Evolutionary conservation across 495 filamentous ascomycete genomes (phyloP).

Genomic region (Penicillium paradoxum): DNA sequence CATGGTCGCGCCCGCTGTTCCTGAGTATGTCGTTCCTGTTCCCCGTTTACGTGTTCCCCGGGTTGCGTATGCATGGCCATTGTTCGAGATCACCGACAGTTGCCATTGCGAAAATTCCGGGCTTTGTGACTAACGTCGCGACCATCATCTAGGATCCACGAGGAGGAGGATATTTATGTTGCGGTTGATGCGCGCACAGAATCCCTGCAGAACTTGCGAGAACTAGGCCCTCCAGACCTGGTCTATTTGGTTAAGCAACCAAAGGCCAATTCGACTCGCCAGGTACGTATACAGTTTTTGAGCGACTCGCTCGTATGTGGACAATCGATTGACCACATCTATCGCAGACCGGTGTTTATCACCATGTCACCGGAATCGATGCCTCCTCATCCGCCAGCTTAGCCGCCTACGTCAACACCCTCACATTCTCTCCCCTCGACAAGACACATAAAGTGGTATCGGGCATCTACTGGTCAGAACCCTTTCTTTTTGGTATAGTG

Average conservation of each 20-base stretch:
- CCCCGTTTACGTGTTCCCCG: conserved; percentile 34
- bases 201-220: conserved; percentile 72
- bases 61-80: conserved; percentile 25
- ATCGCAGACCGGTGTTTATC: conserved; percentile 79
- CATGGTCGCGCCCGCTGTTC: conserved; percentile 86
- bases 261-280: conserved; percentile 46
- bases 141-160: conserved; percentile 65
- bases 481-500: background rate
- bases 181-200: conserved; percentile 89
- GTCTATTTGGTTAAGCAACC: conserved; percentile 92
- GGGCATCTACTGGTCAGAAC: conserved; percentile 79
- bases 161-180: conserved; percentile 77
- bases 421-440: conserved; percentile 82
- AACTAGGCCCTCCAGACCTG: conserved; percentile 91
- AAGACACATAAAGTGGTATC: conserved; percentile 88
- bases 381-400: conserved; percentile 95
- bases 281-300: conserved; percentile 29
- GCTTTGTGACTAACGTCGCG: conserved; percentile 16
- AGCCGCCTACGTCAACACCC: conserved; percentile 95
- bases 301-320: background rate
- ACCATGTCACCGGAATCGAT: conserved; percentile 97
- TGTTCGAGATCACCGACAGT: conserved; percentile 6
- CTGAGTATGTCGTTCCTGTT: conserved; percentile 62
- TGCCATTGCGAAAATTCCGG: conserved; percentile 6
- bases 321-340: conserved; percentile 7